These are phyloP conservation scores for Naematelia aurantialba DNA, from an alignment of 768 basidiomycete genomes.

Conservation along the genomic window DNA sequence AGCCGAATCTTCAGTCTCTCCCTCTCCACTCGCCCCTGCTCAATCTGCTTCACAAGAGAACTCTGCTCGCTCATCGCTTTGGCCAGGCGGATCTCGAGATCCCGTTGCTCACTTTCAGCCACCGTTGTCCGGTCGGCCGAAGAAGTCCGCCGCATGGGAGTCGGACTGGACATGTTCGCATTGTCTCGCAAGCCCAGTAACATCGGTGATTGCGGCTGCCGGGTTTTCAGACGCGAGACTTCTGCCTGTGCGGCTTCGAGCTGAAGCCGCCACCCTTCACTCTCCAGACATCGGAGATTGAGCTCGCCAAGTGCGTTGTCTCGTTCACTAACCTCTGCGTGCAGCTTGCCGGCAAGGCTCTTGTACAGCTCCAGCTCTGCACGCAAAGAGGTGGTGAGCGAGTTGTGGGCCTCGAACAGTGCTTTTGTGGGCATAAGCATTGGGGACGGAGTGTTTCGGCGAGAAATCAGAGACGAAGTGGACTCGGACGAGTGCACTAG, in stretches of 20 bases:
- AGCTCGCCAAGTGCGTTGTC: slow-evolving; percentile 34
- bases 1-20: background rate
- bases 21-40: background rate
- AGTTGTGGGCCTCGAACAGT: slow-evolving; percentile 33
- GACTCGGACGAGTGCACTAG: background rate
- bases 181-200: background rate
- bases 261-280: slow-evolving; percentile 26
- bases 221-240: background rate
- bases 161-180: slow-evolving; percentile 4
- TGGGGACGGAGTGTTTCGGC: slow-evolving; percentile 2
- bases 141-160: background rate
- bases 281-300: slow-evolving; percentile 27
- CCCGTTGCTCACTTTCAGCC: slow-evolving; percentile 28
- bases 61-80: slow-evolving; percentile 29
- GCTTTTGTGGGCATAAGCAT: slow-evolving; percentile 27
- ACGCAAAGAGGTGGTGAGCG: slow-evolving; percentile 30
- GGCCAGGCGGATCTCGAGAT: slow-evolving; percentile 38
- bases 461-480: slow-evolving; percentile 6
- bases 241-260: slow-evolving; percentile 5
- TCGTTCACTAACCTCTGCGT: slow-evolving; percentile 35
- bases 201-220: background rate
- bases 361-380: slow-evolving; percentile 34
- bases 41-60: slow-evolving; percentile 4
- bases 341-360: slow-evolving; percentile 23
- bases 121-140: slow-evolving; percentile 24